Conservation (phyloP, 371 early-diverging fungal genomes). For the Mucor racemosus region DNA sequence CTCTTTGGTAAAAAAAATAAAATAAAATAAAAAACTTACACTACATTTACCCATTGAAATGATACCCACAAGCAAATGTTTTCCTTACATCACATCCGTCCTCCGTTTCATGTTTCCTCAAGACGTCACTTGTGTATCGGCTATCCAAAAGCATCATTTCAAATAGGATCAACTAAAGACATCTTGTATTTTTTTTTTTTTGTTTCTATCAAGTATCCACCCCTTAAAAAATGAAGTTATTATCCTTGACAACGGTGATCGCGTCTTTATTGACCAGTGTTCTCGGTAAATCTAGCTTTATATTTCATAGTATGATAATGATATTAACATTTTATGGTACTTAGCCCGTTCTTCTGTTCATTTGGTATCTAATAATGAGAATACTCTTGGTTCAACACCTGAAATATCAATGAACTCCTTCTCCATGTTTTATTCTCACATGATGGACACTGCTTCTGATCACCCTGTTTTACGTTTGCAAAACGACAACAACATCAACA, state of each 20-base stretch:
- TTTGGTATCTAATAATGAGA: slow-evolving; percentile 20
- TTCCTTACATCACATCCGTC: not conserved
- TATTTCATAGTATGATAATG: not conserved
- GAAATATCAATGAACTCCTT: slow-evolving; percentile 29
- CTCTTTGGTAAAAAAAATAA: too few relatives aligned
- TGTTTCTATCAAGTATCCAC: not conserved
- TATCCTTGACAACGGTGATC: slow-evolving; percentile 30
- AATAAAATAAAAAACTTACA: too few relatives aligned
- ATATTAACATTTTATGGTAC: too few relatives aligned
- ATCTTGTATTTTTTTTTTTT: slow-evolving; percentile 14
- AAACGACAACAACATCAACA: slow-evolving; percentile 1
- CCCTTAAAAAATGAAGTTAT: slow-evolving; percentile 27
- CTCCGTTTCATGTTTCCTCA: not conserved
- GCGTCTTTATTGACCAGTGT: slow-evolving; percentile 28
- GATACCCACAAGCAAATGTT: too few relatives aligned
- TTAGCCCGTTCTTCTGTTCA: slow-evolving; percentile 36
- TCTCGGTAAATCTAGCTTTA: slow-evolving; percentile 12
- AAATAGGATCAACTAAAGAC: not conserved
- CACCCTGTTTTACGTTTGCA: slow-evolving; percentile 25
- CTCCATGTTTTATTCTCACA: slow-evolving; percentile 30
- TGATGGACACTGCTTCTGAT: slow-evolving; percentile 30
- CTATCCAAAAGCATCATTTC: slow-evolving; percentile 10
- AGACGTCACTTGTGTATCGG: slow-evolving; percentile 13
- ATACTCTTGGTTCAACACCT: slow-evolving; percentile 7
- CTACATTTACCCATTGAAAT: too few relatives aligned